phyloP scores from a whole-genome alignment of 768 basidiomycete species.

The Podaxis sp. region DNA sequence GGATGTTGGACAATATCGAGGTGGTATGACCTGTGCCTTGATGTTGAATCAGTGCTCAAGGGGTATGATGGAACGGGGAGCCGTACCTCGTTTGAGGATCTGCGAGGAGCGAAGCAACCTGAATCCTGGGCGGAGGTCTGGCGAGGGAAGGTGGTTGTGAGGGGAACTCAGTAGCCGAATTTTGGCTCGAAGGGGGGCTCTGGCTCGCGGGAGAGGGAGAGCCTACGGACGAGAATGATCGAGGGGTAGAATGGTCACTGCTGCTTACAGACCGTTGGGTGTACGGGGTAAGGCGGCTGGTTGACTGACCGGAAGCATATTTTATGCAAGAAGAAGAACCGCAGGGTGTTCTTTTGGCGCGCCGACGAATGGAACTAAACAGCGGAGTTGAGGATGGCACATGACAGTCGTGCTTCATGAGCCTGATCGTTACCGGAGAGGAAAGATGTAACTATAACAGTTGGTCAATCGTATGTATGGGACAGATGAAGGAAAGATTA shows the following conservation, averaged over 20 bases:
- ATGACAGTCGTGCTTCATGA: conserved; percentile 21
- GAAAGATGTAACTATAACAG: conserved; percentile 16
- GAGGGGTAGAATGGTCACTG: conserved; percentile 16
- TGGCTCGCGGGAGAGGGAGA: conserved; percentile 10
- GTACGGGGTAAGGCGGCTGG: conserved; percentile 1
- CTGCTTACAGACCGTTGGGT: conserved; percentile 13
- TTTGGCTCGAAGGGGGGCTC: conserved; percentile 14
- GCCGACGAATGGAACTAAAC: conserved; percentile 22
- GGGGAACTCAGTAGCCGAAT: conserved; percentile 15
- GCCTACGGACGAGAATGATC: conserved; percentile 3
- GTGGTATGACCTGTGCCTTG: conserved; percentile 56
- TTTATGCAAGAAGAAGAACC: conserved; percentile 18
- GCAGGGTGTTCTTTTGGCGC: conserved; percentile 20
- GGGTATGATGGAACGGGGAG: conserved; percentile 7
- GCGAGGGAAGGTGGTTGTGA: conserved; percentile 29
- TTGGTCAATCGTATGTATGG: conserved; percentile 10
- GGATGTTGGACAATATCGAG: conserved; percentile 89
- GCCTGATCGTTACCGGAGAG: conserved; percentile 19
- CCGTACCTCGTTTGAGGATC: conserved; percentile 53
- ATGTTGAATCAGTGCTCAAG: conserved; percentile 1
- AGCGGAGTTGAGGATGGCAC: conserved; percentile 25
- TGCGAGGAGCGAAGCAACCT: conserved; percentile 56
- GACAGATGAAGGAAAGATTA: conserved; percentile 15
- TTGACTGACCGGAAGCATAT: conserved; percentile 18
- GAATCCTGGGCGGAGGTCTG: conserved; percentile 50